Conservation (phyloP, 139 green algal genomes). For the Auxenochlorella pyrenoidosa region DNA sequence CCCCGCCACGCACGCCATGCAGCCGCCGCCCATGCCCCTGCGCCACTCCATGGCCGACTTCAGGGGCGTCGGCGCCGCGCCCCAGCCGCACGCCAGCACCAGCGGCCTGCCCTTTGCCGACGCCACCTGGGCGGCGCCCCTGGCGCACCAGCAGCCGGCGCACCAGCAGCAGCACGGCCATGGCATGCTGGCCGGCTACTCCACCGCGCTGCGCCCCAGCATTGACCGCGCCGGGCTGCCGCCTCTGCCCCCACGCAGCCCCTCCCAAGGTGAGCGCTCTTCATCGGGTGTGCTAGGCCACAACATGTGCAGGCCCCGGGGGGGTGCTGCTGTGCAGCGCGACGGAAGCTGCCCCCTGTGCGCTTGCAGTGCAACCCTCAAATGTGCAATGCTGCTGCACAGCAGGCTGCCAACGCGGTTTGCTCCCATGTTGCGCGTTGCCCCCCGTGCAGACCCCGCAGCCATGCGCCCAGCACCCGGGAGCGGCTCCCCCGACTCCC, state of each 20-base stretch:
- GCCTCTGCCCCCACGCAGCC: slow-evolving; percentile 13
- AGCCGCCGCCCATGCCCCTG: too few species aligned
- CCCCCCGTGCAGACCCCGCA: too few species aligned
- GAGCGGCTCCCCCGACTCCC: not conserved
- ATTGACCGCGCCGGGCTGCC: slow-evolving; percentile 18
- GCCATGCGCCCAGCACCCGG: not conserved
- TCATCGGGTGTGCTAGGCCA: too few species aligned
- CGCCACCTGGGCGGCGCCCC: not conserved
- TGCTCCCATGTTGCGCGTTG: too few species aligned
- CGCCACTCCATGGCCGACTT: slow-evolving; percentile 34
- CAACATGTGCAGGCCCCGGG: too few species aligned
- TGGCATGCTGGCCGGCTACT: slow-evolving; percentile 2
- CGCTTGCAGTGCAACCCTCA: not conserved
- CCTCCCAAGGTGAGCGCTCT: not conserved
- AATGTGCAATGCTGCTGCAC: too few species aligned
- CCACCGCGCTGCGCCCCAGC: slow-evolving; percentile 8
- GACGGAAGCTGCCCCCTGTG: too few species aligned
- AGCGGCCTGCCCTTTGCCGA: slow-evolving; percentile 1
- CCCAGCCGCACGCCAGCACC: not conserved
- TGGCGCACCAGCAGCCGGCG: not conserved
- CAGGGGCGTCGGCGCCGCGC: not conserved
- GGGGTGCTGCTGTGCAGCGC: too few species aligned
- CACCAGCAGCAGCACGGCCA: not conserved
- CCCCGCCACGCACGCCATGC: not conserved
- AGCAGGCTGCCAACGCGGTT: not conserved